Conservation (phyloP, 1,139 yeast species). For the Yamadazyma epiphylla region DNA sequence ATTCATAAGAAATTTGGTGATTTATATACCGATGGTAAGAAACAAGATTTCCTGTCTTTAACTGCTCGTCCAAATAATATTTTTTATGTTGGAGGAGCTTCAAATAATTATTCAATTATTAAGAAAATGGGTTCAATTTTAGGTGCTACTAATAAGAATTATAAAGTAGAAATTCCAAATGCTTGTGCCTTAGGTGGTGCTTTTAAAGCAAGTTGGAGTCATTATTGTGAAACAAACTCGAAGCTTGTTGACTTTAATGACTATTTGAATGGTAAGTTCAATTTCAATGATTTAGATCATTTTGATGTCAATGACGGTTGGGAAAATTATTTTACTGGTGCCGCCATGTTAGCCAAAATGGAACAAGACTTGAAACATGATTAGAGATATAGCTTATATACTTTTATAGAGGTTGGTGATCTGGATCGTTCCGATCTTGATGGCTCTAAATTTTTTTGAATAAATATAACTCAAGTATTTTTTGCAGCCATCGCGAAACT, state of each 20-base stretch:
- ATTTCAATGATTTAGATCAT: slow-evolving; percentile 45
- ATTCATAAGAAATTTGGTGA: slow-evolving; percentile 35
- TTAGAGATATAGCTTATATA: slow-evolving; percentile 3
- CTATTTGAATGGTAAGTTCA: slow-evolving; percentile 40
- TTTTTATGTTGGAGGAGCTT: slow-evolving; percentile 87
- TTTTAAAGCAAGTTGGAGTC: slow-evolving; percentile 76
- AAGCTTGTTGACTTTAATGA: slow-evolving; percentile 39
- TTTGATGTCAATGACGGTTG: slow-evolving; percentile 41
- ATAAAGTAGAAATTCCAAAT: slow-evolving; percentile 72
- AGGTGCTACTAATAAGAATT: slow-evolving; percentile 63
- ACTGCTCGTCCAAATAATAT: slow-evolving; percentile 63
- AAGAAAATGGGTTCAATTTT: slow-evolving; percentile 66
- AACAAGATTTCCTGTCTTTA: slow-evolving; percentile 38
- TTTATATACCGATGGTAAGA: slow-evolving; percentile 48
- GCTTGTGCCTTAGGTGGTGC: slow-evolving; percentile 98
- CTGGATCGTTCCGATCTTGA: too few relatives aligned
- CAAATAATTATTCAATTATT: slow-evolving; percentile 66
- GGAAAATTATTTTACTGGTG: slow-evolving; percentile 47
- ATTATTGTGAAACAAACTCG: slow-evolving; percentile 30
- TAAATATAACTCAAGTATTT: not conserved
- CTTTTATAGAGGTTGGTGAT: too few relatives aligned
- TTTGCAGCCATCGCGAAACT: slow-evolving; percentile 1
- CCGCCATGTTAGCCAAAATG: slow-evolving; percentile 49
- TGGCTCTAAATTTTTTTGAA: too few relatives aligned
- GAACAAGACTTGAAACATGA: slow-evolving; percentile 31